These are phyloP conservation scores for Geotrichum reessii DNA, from an alignment of 1,139 yeast species.

Conservation along the genomic window DNA sequence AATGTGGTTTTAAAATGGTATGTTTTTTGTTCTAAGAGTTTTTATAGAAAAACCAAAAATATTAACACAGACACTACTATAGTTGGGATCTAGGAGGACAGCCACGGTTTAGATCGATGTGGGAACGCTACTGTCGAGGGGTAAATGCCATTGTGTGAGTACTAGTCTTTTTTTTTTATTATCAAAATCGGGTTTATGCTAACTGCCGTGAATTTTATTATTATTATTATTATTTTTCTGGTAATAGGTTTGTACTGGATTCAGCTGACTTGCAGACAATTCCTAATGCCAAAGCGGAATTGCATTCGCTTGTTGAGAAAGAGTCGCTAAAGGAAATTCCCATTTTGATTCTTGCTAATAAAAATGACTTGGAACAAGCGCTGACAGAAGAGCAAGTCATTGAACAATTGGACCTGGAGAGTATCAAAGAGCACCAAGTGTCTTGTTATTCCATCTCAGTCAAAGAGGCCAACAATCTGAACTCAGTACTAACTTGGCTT, in stretches of 20 bases:
- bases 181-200: too few species aligned
- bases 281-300: conserved; percentile 33
- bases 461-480: conserved; percentile 36
- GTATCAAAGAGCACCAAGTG: conserved; percentile 35
- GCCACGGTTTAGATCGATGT: conserved; percentile 39
- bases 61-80: not conserved
- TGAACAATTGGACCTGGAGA: conserved; percentile 32
- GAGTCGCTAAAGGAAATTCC: conserved; percentile 37
- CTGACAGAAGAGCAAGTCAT: conserved; percentile 35
- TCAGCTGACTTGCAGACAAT: conserved; percentile 32
- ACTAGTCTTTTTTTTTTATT: not conserved
- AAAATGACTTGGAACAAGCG: conserved; percentile 36
- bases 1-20: conserved; percentile 38
- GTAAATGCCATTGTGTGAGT: conserved; percentile 37
- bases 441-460: conserved; percentile 40
- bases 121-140: conserved; percentile 41
- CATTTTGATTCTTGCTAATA: conserved; percentile 37
- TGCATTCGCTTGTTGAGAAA: conserved; percentile 32
- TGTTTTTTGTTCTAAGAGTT: too few species aligned
- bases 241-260: conserved; percentile 34
- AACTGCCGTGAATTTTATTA: too few species aligned
- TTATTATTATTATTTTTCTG: not conserved
- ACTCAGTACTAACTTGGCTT: conserved; percentile 38
- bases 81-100: conserved; percentile 42
- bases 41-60: too few species aligned